Evolutionary conservation across 768 basidiomycete species (phyloP), one percentile per base, ranked within the genome.

Genomic region (Russula olivacea): DNA sequence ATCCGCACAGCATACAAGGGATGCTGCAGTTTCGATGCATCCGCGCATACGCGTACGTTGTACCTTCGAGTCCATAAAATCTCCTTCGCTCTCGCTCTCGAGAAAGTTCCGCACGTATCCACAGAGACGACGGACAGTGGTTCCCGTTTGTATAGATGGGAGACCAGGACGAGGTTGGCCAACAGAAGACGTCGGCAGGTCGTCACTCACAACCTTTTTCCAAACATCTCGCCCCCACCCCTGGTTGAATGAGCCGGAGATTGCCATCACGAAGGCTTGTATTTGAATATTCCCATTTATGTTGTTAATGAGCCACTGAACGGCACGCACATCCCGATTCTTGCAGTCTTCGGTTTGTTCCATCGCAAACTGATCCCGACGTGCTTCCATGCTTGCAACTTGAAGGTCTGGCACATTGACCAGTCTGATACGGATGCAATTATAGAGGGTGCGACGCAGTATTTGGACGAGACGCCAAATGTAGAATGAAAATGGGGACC

Each of bases 391-490:
- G 12, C 6, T 32, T 9, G 32, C 32, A 32, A 30, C 30, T 30
- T 30, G 30, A 30, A 30, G 4, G 30, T 30, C 30, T 30, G 1
- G 32, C 30, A 30, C 30, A 32, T 9, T 32, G 32, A 32, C 32
- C 32, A 7, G 32, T 32, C 8, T 2, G 1, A 7, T 9, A 32
- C 32, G 8, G 32, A 51, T 50, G 19, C 15, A 2, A 45, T 19
- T 10, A n/a, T 45, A n/a, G n/a, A 11, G 8, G 3, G 0, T 8
- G 9, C 15, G 41, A 43, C 9, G 43, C 9, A 45, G 43, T 45
- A 10, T 61, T 36, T 40, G 63, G 23, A 55, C 15, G 12, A 66
- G n/a, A 48, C n/a, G 47, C 50, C 55, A 66, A 30, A 64, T 28
- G 3, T 36, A n/a, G 12, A 0, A 3, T 36, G 36, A 36, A 12